Conservation (phyloP, 2,329 filamentous ascomycete species). For the Coniochaeta hoffmannii region DNA sequence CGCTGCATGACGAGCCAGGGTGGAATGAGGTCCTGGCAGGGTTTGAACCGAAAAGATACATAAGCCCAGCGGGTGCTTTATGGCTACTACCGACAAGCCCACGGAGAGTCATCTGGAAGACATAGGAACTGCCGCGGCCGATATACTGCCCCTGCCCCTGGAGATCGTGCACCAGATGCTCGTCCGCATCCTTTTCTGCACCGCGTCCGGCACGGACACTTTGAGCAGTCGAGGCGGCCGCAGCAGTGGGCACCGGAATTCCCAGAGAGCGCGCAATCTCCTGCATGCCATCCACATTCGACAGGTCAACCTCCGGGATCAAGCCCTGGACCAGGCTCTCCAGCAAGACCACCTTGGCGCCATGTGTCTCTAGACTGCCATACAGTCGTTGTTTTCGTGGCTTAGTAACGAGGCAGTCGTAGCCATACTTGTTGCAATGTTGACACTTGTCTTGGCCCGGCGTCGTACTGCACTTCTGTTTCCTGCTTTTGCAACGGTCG, state of each 20-base stretch:
- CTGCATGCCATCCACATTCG: constrained; percentile 31
- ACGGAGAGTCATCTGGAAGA: constrained; percentile 32
- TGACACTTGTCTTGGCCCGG: constrained; percentile 28
- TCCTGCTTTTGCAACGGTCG: constrained; percentile 37
- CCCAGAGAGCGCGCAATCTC: constrained; percentile 28
- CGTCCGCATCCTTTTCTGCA: constrained; percentile 16
- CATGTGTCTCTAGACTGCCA: constrained; percentile 31
- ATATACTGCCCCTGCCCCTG: constrained; percentile 36
- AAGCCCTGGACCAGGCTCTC: constrained; percentile 36
- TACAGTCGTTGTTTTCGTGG: constrained; percentile 35
- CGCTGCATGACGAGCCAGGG: neutral
- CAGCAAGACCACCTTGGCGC: constrained; percentile 29
- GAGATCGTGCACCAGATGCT: constrained; percentile 29
- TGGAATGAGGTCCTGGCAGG: constrained; percentile 20
- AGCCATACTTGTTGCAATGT: constrained; percentile 31
- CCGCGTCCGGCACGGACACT: constrained; percentile 9
- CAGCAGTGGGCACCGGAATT: constrained; percentile 26
- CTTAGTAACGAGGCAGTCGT: constrained; percentile 33
- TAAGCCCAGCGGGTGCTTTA: constrained; percentile 21
- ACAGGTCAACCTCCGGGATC: constrained; percentile 31
- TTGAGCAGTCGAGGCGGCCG: constrained; percentile 5
- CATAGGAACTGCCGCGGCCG: constrained; percentile 31
- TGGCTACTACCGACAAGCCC: constrained; percentile 23
- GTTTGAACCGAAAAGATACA: constrained; percentile 31
- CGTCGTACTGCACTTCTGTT: constrained; percentile 35